Evolutionary conservation across 2,329 filamentous ascomycete genomes (phyloP).

Genomic region (Fonsecaea pedrosoi): DNA sequence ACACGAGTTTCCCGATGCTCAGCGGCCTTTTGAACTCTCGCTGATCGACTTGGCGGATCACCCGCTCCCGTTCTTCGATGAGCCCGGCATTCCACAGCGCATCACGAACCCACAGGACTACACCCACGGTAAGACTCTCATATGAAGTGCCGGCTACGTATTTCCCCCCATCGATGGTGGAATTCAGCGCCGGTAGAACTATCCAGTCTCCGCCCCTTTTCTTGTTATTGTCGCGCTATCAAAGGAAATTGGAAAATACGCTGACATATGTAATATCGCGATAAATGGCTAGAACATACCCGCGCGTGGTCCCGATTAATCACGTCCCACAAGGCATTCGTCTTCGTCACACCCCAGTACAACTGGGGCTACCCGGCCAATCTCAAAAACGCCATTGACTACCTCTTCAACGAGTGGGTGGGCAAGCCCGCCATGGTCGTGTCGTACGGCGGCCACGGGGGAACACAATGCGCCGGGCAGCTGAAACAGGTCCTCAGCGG

Average conservation of each 20-base stretch:
- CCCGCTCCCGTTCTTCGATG: constrained; percentile 49
- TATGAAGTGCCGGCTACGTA: background rate
- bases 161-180: background rate
- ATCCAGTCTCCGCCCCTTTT: background rate
- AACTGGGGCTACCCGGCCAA: constrained; percentile 62
- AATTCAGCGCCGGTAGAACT: background rate
- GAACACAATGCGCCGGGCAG: constrained; percentile 48
- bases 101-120: constrained; percentile 46
- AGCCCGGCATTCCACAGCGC: constrained; percentile 48
- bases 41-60: constrained; percentile 45
- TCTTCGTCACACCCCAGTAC: constrained; percentile 58
- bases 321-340: constrained; percentile 46
- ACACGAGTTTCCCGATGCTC: constrained; percentile 6
- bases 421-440: constrained; percentile 62
- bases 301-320: constrained; percentile 49
- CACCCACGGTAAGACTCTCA: constrained; percentile 36
- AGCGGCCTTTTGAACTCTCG: constrained; percentile 35
- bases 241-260: background rate
- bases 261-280: background rate
- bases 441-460: constrained; percentile 59
- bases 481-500: constrained; percentile 46
- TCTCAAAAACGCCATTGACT: constrained; percentile 69
- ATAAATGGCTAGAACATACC: constrained; percentile 40
- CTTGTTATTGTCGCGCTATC: background rate
- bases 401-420: constrained; percentile 64